Base-by-base conservation (phyloP, 1,284 basidiomycete species). In the Irpex sp. region DNA sequence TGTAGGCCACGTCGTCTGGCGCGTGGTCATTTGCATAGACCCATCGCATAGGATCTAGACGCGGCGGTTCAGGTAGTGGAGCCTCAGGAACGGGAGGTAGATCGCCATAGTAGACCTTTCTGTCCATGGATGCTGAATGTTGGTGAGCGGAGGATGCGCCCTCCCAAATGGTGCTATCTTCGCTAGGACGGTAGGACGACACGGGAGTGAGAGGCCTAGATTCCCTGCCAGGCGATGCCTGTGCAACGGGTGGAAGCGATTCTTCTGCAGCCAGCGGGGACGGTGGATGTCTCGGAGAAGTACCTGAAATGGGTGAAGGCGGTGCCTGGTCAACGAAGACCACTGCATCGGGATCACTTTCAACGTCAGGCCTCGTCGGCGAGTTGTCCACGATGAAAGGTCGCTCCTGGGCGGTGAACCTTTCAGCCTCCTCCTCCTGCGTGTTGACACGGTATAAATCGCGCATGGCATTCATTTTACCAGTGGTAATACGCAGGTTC, bases 1-100 rank as follows among this genome's bases (percentile, higher is more conserved):
- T 97, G 80, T 93, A 95, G 1, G 92, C 86, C 58, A 97, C 90
- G 70, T 98, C 96, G 51, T 90, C 86, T 1, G 86, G 77, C 15
- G 88, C 79, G 72, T 92, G 89, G 68, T 94, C 91, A 70, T 89
- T 86, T 55, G 83, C 82, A 65, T 83, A 78, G 75, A 84, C 82
- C 85, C 84, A 88, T 7, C 80, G 73, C 43, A 81, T 75, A 15
- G 81, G 78, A 65, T 83, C 80, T 59, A 73, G 66, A 56, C 77
- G 77, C 65, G 78, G 78, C 54, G 71, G 72, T 55, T 78, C 78
- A 43, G 78, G 63, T 26, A 68, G 69, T n/a, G 57, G 56, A 19
- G 69, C 59, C 4, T 66, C 62, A 5, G 84, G 85, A 5, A 83
- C 76, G 43, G 77, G 70, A 8, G 84, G 83, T 8, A 85, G 70